A percentile compares a stretch with the other conserved stretches of the same genome.
Conservation (phyloP, 2,329 filamentous ascomycete species). For the Aspergillus fumigatus region DNA sequence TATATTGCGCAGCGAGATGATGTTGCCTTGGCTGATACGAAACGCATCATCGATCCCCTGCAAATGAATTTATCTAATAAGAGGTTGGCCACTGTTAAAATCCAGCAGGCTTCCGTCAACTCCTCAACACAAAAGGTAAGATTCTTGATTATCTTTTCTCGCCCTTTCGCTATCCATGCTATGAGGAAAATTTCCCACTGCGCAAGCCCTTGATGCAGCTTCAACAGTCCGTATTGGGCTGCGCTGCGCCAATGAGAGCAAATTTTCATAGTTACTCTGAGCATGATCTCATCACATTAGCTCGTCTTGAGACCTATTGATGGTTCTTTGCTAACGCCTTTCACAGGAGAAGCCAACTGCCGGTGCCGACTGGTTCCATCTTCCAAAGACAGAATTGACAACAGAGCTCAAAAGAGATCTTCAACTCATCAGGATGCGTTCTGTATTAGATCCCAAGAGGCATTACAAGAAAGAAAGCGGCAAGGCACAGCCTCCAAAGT, state of each 20-base stretch:
- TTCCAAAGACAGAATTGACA: conserved; percentile 79
- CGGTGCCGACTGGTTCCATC: conserved; percentile 78
- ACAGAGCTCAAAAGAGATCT: conserved; percentile 83
- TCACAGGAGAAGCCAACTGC: conserved; percentile 59
- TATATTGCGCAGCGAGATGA: conserved; percentile 52
- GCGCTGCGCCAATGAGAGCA: conserved; percentile 66
- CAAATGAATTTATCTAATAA: conserved; percentile 27
- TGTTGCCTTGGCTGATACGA: conserved; percentile 50
- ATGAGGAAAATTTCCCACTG: conserved; percentile 76
- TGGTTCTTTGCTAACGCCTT: conserved; percentile 13
- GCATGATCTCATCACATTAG: conserved; percentile 25
- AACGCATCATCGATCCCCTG: conserved; percentile 46
- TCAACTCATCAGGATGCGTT: conserved; percentile 83
- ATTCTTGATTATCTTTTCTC: conserved; percentile 6
- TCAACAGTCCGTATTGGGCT: conserved; percentile 72
- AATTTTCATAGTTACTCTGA: conserved; percentile 73
- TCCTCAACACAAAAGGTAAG: conserved; percentile 48
- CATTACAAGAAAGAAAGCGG: conserved; percentile 84
- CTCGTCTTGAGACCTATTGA: background rate
- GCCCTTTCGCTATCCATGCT: conserved; percentile 27
- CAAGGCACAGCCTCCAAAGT: conserved; percentile 69
- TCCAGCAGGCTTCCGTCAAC: background rate
- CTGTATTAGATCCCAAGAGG: conserved; percentile 79
- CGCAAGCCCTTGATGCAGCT: conserved; percentile 65
- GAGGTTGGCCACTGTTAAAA: background rate